These are phyloP conservation scores for Myriosclerotinia scirpicola DNA, from an alignment of 2,329 filamentous ascomycete species.

Conservation along the genomic window DNA sequence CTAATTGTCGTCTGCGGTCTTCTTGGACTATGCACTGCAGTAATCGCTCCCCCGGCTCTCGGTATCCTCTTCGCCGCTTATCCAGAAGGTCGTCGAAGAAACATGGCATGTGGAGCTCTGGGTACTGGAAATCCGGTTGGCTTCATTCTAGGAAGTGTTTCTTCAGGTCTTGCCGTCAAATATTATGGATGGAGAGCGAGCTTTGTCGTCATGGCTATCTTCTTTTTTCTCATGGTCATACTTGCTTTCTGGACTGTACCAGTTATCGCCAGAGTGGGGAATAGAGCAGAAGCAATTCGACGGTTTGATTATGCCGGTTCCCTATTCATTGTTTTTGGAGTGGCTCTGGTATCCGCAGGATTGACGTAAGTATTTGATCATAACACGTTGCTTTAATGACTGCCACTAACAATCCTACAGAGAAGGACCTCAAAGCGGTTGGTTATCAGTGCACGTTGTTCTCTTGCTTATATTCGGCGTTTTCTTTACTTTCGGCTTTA, in stretches of 20 bases:
- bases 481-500: conserved; percentile 55
- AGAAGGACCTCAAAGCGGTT: conserved; percentile 52
- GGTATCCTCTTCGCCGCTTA: conserved; percentile 65
- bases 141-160: conserved; percentile 51
- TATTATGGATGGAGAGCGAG: conserved; percentile 63
- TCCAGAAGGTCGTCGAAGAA: conserved; percentile 57
- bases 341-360: conserved; percentile 31
- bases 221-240: conserved; percentile 60
- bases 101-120: conserved; percentile 64
- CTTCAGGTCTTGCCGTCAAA: conserved; percentile 61
- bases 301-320: conserved; percentile 36
- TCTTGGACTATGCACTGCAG: conserved; percentile 63
- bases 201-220: conserved; percentile 61
- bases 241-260: conserved; percentile 63
- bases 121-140: conserved; percentile 46
- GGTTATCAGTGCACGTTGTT: conserved; percentile 62
- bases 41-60: conserved; percentile 62
- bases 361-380: conserved; percentile 33
- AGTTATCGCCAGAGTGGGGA: conserved; percentile 47
- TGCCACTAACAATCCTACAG: conserved; percentile 26
- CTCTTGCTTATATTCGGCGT: conserved; percentile 61
- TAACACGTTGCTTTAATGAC: background rate
- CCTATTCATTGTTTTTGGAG: conserved; percentile 29
- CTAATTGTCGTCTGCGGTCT: conserved; percentile 64
- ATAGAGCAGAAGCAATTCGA: conserved; percentile 18